These are phyloP conservation scores for Cystobasidium onofrii DNA, from an alignment of 768 basidiomycete genomes.

Conservation along the genomic window DNA sequence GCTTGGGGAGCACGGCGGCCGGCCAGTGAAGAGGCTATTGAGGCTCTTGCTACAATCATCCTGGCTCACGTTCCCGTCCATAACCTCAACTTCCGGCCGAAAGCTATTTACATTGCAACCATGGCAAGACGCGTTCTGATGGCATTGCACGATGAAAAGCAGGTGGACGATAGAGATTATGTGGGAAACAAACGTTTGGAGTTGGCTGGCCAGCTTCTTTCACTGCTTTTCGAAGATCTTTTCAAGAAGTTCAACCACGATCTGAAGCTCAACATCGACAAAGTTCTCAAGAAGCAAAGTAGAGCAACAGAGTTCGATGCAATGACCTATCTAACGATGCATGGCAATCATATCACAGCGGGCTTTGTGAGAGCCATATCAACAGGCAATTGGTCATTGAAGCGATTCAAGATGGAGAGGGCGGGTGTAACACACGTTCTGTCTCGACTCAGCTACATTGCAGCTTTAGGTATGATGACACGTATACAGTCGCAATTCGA, in stretches of 20 bases:
- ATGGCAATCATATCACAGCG: conserved; percentile 89
- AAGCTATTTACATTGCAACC: conserved; percentile 92
- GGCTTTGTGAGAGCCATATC: conserved; percentile 96
- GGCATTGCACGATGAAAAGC: conserved; percentile 92
- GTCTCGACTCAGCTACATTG: conserved; percentile 88
- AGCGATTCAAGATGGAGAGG: conserved; percentile 97
- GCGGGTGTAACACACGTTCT: conserved; percentile 98
- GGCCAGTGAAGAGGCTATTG: conserved; percentile 86
- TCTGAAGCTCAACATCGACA: conserved; percentile 89
- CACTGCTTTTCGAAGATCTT: conserved; percentile 90
- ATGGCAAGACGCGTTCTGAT: conserved; percentile 94
- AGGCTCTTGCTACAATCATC: conserved; percentile 93
- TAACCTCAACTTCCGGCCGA: conserved; percentile 78
- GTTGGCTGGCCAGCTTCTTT: conserved; percentile 93
- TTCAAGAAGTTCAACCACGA: conserved; percentile 98
- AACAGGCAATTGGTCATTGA: conserved; percentile 97
- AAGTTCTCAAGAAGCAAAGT: conserved; percentile 90
- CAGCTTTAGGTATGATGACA: conserved; percentile 99
- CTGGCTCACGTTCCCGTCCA: conserved; percentile 90
- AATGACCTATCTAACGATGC: conserved; percentile 78
- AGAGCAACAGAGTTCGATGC: conserved; percentile 92
- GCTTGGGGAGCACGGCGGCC: conserved; percentile 55
- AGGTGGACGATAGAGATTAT: conserved; percentile 97
- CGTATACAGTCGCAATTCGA: conserved; percentile 97
- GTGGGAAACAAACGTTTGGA: conserved; percentile 98